Evolutionary conservation across 106 monocot species (phyloP), one percentile per base, ranked within the genome.

Genomic region (Dendrobium chrysotoxum): DNA sequence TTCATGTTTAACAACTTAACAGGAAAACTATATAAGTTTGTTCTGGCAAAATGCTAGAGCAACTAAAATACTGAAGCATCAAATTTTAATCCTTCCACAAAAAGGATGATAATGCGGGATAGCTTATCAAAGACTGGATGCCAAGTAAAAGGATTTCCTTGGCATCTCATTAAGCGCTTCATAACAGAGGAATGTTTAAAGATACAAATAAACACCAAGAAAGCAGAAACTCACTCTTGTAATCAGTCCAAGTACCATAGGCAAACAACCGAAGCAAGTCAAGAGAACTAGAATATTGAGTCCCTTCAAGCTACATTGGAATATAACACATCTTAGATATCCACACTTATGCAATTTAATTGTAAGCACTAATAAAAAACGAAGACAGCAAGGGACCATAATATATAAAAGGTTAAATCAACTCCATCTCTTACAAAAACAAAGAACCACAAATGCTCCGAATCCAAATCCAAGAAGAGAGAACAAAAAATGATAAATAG

Each of bases 211-310:
- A 20, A 54, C 46, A 54, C 46, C 46, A 53, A 67, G 17, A 78
- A 1, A 11, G 42, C 11, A 53, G 20, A 9, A 70, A 47, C 94
- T 83, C 84, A 98, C 98, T 87, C 79, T 89, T 92, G 85, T 95
- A 98, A 85, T 98, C 94, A 79, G 79, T 91, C 92, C 92, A 98
- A 5, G 95, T 91, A 25, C 98, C 95, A 82, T 95, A 91, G 6
- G 98, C 94, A 84, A 98, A 98, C 85, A 98, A 86, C 21, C 95
- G 89, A 72, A 98, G 91, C 73, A 91, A 28, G 58, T 95, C 89
- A 30, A 93, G 83, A 61, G 83, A 82, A 9, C 88, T 72, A 6
- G 91, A 88, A 68, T 87, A 79, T 57, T 87, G 86, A 3, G 91
- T 89, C 54, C 92, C 91, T 30, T 89, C 87, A 50, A 98, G 88